Percentiles rank a stretch among this genome's conserved stretches.
phyloP scores from a whole-genome alignment of 106 monocot genomes.

The Dioscorea zingiberensis region DNA sequence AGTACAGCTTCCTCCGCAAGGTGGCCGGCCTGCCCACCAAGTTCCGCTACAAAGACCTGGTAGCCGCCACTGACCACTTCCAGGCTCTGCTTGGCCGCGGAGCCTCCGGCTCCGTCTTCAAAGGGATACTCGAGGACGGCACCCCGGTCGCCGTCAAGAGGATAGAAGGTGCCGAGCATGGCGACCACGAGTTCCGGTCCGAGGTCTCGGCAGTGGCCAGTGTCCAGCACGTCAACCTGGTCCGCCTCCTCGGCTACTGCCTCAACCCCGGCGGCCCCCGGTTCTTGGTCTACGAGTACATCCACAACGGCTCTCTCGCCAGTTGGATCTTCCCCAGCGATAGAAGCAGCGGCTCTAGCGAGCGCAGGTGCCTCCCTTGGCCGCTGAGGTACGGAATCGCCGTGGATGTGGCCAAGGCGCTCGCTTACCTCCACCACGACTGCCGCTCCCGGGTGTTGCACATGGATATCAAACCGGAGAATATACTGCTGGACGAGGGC shows the following conservation, averaged over 20 bases:
- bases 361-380: constrained; percentile 22
- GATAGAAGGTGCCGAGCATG: constrained; percentile 22
- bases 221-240: constrained; percentile 49
- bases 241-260: constrained; percentile 52
- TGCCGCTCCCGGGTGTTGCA: constrained; percentile 34
- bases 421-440: constrained; percentile 47
- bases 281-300: constrained; percentile 46
- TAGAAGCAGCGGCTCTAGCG: neutral
- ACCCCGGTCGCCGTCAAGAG: constrained; percentile 44
- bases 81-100: constrained; percentile 25
- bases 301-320: constrained; percentile 45
- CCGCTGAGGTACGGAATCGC: constrained; percentile 30
- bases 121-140: constrained; percentile 41
- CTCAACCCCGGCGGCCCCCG: constrained; percentile 15
- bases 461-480: constrained; percentile 58
- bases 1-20: constrained; percentile 23
- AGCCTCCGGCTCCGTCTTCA: constrained; percentile 48
- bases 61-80: constrained; percentile 42
- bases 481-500: constrained; percentile 50
- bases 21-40: constrained; percentile 31
- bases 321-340: constrained; percentile 34
- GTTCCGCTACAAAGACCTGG: constrained; percentile 31
- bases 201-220: constrained; percentile 38
- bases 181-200: constrained; percentile 43
- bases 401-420: constrained; percentile 47